Conservation (phyloP, 768 basidiomycete species). For the Sutorius australiensis region DNA sequence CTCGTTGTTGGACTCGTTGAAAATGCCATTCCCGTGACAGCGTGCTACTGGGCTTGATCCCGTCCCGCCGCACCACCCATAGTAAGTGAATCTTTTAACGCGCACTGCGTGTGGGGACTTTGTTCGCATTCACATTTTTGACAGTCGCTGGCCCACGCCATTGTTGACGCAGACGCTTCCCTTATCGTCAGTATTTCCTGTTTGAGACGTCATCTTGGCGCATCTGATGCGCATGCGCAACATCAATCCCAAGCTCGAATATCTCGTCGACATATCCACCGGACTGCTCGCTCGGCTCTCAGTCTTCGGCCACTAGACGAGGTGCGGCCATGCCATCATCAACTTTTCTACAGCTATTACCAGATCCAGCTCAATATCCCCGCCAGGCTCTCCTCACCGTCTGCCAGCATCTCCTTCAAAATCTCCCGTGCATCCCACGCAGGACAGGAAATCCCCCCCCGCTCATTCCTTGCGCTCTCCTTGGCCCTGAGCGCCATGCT, state of each 20-base stretch:
- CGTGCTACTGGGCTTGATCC: slow-evolving; percentile 65
- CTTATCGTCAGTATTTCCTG: slow-evolving; percentile 48
- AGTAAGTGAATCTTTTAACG: slow-evolving; percentile 43
- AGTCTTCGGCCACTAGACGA: too few relatives aligned
- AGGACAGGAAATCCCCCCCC: too few relatives aligned
- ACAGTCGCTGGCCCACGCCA: slow-evolving; percentile 72
- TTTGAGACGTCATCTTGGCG: slow-evolving; percentile 74
- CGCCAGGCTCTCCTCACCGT: too few relatives aligned
- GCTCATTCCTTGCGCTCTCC: too few relatives aligned
- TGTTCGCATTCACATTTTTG: background rate
- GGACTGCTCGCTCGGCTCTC: slow-evolving; percentile 68
- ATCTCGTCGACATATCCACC: slow-evolving; percentile 65
- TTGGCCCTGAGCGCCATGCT: too few relatives aligned
- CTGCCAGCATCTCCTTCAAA: too few relatives aligned
- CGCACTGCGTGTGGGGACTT: background rate
- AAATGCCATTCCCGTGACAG: slow-evolving; percentile 32
- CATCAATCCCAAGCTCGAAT: slow-evolving; percentile 60
- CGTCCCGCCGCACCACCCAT: slow-evolving; percentile 71
- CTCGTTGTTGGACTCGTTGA: background rate
- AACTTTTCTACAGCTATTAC: too few relatives aligned
- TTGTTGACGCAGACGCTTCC: slow-evolving; percentile 73
- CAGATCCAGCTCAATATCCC: too few relatives aligned
- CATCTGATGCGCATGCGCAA: slow-evolving; percentile 49
- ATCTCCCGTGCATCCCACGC: too few relatives aligned
- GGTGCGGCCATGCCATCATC: too few relatives aligned